Percentiles rank a stretch among this genome's conserved stretches.
Evolutionary conservation across 1,139 yeast genomes (phyloP).

Genomic region (Hansenula sp.): DNA sequence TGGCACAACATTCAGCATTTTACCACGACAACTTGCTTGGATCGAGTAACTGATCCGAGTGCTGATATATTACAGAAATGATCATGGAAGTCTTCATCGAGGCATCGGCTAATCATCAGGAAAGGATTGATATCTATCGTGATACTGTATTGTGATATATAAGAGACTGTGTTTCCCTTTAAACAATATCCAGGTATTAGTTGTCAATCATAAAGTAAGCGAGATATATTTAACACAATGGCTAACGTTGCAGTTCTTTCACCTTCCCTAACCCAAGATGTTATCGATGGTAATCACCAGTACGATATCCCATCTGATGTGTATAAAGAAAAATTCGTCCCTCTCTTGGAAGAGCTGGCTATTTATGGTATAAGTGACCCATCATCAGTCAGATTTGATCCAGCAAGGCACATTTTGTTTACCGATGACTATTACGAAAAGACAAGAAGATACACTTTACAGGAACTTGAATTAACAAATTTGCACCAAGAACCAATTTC

Average conservation of each 20-base stretch:
- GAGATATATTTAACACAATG: too few relatives aligned
- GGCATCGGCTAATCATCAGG: too few relatives aligned
- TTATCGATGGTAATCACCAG: not conserved
- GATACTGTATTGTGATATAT: too few relatives aligned
- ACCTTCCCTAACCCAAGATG: not conserved
- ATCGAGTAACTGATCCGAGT: too few relatives aligned
- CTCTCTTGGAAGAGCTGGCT: not conserved
- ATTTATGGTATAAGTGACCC: not conserved
- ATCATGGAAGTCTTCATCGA: too few relatives aligned
- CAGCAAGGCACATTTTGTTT: conserved; percentile 37
- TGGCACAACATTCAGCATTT: too few relatives aligned
- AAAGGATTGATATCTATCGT: too few relatives aligned
- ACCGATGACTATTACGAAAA: conserved; percentile 28
- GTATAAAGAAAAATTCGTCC: not conserved
- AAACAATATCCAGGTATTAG: too few relatives aligned
- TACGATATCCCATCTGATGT: not conserved
- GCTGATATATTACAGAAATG: too few relatives aligned
- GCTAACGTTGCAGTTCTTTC: not conserved
- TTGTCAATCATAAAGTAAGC: too few relatives aligned
- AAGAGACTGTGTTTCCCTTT: not conserved
- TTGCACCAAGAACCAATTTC: conserved; percentile 32
- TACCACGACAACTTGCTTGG: too few relatives aligned
- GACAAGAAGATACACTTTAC: conserved; percentile 44
- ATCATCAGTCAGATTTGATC: conserved; percentile 31
- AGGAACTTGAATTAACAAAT: too few relatives aligned